Percentiles rank a stretch among this genome's conserved stretches.
These are phyloP conservation scores for Magnolia officinalis DNA, from an alignment of 164 flowering plant genomes.

Conservation along the genomic window DNA sequence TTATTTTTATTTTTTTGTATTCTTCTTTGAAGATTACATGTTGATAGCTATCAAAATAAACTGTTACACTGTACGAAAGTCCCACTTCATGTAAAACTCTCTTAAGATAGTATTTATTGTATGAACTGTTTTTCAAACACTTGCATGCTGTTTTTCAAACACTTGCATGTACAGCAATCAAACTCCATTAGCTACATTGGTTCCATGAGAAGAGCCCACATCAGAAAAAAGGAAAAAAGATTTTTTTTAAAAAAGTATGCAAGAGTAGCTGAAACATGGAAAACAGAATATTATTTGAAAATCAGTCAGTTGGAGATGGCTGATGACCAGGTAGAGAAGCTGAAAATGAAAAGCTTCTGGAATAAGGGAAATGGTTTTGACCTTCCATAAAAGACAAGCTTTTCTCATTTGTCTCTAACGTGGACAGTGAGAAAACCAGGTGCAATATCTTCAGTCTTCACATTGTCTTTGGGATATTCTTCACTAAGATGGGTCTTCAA, in stretches of 20 bases:
- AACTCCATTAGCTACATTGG: too few relatives aligned
- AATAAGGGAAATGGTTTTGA: conserved; percentile 1
- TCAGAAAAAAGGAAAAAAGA: background rate
- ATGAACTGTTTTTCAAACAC: background rate
- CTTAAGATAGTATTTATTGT: background rate
- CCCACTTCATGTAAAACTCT: conserved; percentile 1
- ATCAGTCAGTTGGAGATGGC: conserved; percentile 13
- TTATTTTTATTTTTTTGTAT: background rate
- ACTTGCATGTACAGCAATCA: background rate
- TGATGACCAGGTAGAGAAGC: background rate
- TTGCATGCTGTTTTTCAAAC: background rate
- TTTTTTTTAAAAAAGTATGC: background rate
- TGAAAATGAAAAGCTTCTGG: background rate
- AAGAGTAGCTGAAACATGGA: conserved; percentile 5
- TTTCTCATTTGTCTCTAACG: too few relatives aligned
- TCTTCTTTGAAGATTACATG: background rate
- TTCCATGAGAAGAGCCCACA: too few relatives aligned
- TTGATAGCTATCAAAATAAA: background rate
- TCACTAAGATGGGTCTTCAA: background rate
- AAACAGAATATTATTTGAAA: conserved; percentile 13
- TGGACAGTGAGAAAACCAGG: background rate
- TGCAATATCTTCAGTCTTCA: background rate
- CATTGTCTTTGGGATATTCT: background rate
- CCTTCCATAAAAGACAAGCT: background rate
- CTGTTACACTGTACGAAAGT: background rate